Evolutionary conservation across 2,329 filamentous ascomycete genomes (phyloP).

Genomic region (Pseudocercospora macadamiae): DNA sequence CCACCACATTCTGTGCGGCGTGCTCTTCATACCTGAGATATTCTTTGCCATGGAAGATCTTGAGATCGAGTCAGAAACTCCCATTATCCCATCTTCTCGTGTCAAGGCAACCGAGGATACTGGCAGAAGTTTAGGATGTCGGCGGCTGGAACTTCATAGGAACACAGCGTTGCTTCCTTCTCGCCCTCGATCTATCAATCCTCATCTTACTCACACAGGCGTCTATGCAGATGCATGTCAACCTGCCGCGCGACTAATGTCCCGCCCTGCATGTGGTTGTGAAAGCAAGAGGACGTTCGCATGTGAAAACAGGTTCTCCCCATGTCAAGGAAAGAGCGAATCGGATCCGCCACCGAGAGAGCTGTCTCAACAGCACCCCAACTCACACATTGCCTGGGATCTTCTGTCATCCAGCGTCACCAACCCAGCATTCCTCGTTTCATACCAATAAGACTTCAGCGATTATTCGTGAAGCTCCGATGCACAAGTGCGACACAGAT

Average conservation of each 20-base stretch:
- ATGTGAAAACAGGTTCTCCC: background rate
- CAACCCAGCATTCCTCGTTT: background rate
- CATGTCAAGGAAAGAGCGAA: background rate
- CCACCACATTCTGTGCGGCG: no score
- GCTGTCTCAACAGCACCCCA: background rate
- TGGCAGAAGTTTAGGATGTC: no score
- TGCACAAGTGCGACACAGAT: background rate
- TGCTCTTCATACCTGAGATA: no score
- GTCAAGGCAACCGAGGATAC: no score
- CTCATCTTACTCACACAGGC: no score
- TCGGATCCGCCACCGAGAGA: conserved; percentile 1
- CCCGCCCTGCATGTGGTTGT: background rate
- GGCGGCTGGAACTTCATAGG: no score
- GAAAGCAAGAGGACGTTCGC: background rate
- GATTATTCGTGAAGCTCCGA: background rate
- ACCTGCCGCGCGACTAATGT: background rate
- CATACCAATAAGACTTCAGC: background rate
- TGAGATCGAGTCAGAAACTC: no score
- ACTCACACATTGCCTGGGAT: background rate
- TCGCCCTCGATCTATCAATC: no score
- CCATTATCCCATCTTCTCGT: no score
- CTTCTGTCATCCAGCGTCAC: background rate
- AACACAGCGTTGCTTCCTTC: no score
- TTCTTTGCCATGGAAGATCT: no score
- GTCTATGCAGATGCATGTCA: background rate